A percentile compares a stretch with the other conserved stretches of the same genome.
Evolutionary conservation across 805 yeast genomes (phyloP).

Genomic region (Teunomyces kruisii): DNA sequence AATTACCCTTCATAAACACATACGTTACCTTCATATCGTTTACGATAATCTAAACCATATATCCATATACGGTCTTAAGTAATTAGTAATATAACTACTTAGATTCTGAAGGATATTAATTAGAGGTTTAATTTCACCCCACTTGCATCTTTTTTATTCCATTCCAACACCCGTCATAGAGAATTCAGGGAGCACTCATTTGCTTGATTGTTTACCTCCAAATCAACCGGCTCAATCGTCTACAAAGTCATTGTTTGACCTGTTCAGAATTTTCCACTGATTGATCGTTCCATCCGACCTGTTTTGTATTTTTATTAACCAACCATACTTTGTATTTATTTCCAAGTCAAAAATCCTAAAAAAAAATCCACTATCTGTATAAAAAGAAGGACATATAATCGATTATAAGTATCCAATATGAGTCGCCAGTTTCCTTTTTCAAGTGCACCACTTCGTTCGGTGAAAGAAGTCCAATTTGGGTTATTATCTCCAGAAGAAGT

Average conservation of each 20-base stretch:
- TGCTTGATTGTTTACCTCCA: constrained; percentile 25
- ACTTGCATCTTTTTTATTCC: constrained; percentile 2
- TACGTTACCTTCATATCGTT: constrained; percentile 1
- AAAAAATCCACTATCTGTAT: constrained; percentile 8
- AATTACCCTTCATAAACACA: background rate
- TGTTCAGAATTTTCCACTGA: background rate
- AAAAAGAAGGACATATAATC: constrained; percentile 12
- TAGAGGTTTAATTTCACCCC: constrained; percentile 3
- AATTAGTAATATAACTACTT: constrained; percentile 4
- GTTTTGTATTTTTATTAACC: background rate
- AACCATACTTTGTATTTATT: constrained; percentile 1
- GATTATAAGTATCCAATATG: constrained; percentile 23
- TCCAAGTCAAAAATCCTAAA: constrained; percentile 5
- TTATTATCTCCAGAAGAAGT: constrained; percentile 94
- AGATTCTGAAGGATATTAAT: constrained; percentile 4
- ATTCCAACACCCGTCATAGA: background rate
- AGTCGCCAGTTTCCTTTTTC: constrained; percentile 79
- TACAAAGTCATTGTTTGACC: background rate
- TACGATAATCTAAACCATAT: constrained; percentile 4
- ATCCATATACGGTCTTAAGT: constrained; percentile 5
- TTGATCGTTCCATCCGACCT: constrained; percentile 2
- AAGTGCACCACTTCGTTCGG: constrained; percentile 96
- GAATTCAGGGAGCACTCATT: constrained; percentile 27
- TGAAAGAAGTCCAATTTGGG: constrained; percentile 98
- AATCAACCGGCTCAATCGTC: background rate